These are phyloP conservation scores for Sonneratia caseolaris DNA, from an alignment of 345 rosid species.

Conservation along the genomic window DNA sequence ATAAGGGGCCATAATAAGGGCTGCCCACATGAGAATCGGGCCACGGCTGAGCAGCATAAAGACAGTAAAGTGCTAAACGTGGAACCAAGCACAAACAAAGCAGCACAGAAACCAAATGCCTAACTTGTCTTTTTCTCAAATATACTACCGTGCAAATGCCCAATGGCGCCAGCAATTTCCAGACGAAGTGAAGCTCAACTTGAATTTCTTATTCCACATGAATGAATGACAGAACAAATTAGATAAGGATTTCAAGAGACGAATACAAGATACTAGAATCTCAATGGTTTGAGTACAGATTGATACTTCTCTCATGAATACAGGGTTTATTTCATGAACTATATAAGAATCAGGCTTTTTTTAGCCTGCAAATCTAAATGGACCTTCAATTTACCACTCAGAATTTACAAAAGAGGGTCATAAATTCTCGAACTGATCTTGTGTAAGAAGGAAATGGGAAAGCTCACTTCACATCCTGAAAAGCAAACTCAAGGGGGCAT, in stretches of 20 bases:
- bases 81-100: no score
- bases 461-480: not conserved
- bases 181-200: not conserved
- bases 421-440: not conserved
- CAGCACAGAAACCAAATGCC: not conserved
- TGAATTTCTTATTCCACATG: not conserved
- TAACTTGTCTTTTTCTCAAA: not conserved
- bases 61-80: no score
- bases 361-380: conserved; percentile 1
- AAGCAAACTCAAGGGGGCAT: conserved; percentile 9
- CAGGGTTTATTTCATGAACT: not conserved
- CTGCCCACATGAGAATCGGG: no score
- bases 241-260: not conserved
- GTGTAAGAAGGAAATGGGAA: not conserved
- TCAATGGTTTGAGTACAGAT: not conserved
- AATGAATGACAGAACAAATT: not conserved
- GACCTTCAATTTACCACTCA: not conserved
- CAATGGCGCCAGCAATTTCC: not conserved
- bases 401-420: conserved; percentile 7
- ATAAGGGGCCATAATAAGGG: no score
- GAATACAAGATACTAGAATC: not conserved
- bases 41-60: no score
- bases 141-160: not conserved
- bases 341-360: conserved; percentile 6
- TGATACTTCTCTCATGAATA: not conserved